A percentile compares a stretch with the other conserved stretches of the same genome.
Evolutionary conservation across 345 rosid genomes (phyloP).

Genomic region (Nephelium lappaceum): DNA sequence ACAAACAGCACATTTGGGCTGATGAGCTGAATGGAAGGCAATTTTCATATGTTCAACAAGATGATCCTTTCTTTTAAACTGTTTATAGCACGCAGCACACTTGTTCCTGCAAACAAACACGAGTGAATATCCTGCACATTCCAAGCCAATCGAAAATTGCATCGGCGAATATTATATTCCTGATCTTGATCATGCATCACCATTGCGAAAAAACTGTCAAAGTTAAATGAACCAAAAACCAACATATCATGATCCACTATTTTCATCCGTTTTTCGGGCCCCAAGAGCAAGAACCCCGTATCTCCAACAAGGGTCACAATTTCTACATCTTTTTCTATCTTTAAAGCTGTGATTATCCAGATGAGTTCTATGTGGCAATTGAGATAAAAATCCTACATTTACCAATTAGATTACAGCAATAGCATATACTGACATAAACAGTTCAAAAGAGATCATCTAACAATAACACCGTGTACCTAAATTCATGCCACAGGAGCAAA

Average conservation of each 20-base stretch:
- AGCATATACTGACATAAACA: neutral
- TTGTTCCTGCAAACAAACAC: conserved; percentile 48
- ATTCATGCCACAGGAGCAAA: neutral
- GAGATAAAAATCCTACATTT: neutral
- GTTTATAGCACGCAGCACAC: conserved; percentile 76
- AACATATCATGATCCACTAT: neutral
- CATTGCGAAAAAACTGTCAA: neutral
- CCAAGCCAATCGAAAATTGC: neutral
- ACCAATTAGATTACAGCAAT: neutral
- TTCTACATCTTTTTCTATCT: no score
- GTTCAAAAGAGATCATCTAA: neutral
- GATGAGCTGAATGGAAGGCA: conserved; percentile 70
- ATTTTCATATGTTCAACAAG: conserved; percentile 83
- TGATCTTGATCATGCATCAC: neutral
- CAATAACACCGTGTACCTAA: neutral
- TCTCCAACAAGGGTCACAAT: neutral
- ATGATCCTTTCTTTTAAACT: conserved; percentile 68
- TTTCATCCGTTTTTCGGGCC: neutral
- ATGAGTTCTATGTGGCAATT: neutral
- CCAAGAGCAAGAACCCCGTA: neutral
- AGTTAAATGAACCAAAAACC: neutral
- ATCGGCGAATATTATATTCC: neutral
- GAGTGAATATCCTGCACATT: neutral
- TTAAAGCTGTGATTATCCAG: neutral
- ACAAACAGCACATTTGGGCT: conserved; percentile 70